Conservation (phyloP, 306 rosid genomes). For the Castanea sativa region DNA sequence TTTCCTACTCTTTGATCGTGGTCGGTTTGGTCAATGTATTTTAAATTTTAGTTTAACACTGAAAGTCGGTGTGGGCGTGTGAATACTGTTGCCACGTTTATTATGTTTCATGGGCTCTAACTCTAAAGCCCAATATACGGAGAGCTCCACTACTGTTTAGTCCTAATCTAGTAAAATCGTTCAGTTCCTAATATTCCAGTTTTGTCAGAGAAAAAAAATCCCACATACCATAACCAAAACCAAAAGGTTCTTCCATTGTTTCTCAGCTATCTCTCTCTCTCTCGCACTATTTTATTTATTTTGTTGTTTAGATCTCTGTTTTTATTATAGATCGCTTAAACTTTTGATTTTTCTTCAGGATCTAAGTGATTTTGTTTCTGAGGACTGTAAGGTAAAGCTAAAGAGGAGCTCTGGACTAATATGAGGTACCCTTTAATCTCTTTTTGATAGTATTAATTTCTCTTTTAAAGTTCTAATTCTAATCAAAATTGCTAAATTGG, state of each 20-base stretch:
- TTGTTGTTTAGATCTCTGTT: neutral
- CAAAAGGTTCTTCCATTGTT: slow-evolving; percentile 19
- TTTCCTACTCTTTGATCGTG: too few relatives aligned
- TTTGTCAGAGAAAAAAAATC: slow-evolving; percentile 3
- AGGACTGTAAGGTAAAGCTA: neutral
- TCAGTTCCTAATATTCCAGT: neutral
- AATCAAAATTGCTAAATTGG: neutral
- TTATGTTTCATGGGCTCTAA: neutral
- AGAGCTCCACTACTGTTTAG: neutral
- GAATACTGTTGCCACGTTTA: neutral
- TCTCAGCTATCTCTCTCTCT: slow-evolving; percentile 1
- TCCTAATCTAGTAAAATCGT: neutral
- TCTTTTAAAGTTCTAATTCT: neutral
- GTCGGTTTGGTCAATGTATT: too few relatives aligned
- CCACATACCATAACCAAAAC: slow-evolving; percentile 12
- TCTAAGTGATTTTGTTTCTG: slow-evolving; percentile 13
- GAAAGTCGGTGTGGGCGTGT: neutral
- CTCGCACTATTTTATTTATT: neutral
- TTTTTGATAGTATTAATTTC: neutral
- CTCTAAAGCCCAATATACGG: neutral
- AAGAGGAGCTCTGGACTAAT: neutral
- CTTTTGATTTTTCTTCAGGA: slow-evolving; percentile 20
- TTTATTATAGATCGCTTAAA: slow-evolving; percentile 13
- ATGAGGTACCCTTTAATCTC: slow-evolving; percentile 17
- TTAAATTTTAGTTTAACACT: too few relatives aligned